Evolutionary conservation across 2,329 filamentous ascomycete species (phyloP).

Genomic region (Myriangium duriaei): DNA sequence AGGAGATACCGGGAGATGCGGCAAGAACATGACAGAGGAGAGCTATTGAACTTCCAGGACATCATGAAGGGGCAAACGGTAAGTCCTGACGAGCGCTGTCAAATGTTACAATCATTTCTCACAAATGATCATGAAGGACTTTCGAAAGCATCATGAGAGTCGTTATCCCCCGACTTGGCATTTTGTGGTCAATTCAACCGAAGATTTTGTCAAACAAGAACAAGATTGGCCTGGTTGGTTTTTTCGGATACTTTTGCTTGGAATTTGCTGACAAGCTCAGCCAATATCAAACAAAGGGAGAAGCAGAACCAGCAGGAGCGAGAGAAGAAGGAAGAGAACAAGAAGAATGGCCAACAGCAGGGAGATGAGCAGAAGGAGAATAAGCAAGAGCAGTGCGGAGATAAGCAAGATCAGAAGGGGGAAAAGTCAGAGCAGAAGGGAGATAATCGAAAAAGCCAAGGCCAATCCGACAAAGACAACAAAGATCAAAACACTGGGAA

Average conservation of each 20-base stretch:
- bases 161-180: slow-evolving; percentile 37
- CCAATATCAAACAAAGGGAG: slow-evolving; percentile 30
- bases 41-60: slow-evolving; percentile 29
- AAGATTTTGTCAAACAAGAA: slow-evolving; percentile 37
- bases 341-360: background rate
- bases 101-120: background rate
- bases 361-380: background rate
- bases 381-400: background rate
- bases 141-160: slow-evolving; percentile 32
- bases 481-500: background rate
- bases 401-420: background rate
- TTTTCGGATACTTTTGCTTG: background rate
- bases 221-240: slow-evolving; percentile 31
- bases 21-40: slow-evolving; percentile 17
- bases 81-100: background rate
- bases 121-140: slow-evolving; percentile 22
- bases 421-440: background rate
- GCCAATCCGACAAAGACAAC: background rate
- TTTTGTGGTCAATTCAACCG: slow-evolving; percentile 37
- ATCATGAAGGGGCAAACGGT: slow-evolving; percentile 20
- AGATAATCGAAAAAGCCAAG: background rate
- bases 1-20: slow-evolving; percentile 13
- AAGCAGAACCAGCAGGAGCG: slow-evolving; percentile 18
- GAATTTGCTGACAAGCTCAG: slow-evolving; percentile 11
- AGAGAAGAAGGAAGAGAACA: background rate